Evolutionary conservation across 2,329 filamentous ascomycete species (phyloP).

Genomic region (Nemania serpens): DNA sequence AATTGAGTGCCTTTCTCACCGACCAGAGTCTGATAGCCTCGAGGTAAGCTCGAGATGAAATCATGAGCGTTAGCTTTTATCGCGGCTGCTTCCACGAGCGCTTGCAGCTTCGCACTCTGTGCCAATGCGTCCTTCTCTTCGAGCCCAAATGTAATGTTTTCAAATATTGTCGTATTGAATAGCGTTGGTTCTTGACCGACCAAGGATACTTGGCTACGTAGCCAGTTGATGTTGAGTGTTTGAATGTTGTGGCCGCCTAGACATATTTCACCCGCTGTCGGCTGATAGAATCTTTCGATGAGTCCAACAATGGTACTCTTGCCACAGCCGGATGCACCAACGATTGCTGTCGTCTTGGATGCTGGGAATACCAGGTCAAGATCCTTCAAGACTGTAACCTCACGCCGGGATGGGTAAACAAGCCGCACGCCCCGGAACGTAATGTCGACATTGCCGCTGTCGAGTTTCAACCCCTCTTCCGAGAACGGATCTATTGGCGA

Average conservation of each 20-base stretch:
- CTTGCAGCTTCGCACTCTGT: slow-evolving; percentile 54
- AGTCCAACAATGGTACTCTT: slow-evolving; percentile 74
- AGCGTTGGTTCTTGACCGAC: slow-evolving; percentile 69
- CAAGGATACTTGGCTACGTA: slow-evolving; percentile 61
- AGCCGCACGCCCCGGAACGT: not conserved
- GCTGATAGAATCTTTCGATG: slow-evolving; percentile 68
- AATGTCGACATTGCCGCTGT: slow-evolving; percentile 63
- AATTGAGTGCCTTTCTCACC: slow-evolving; percentile 67
- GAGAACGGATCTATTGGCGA: slow-evolving; percentile 8
- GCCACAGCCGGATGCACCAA: slow-evolving; percentile 71
- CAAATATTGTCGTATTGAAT: slow-evolving; percentile 65
- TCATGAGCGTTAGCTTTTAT: slow-evolving; percentile 68
- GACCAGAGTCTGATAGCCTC: slow-evolving; percentile 65
- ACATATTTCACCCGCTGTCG: slow-evolving; percentile 30
- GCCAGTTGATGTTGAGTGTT: slow-evolving; percentile 62
- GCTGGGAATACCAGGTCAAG: slow-evolving; percentile 53
- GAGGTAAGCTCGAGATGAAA: slow-evolving; percentile 64
- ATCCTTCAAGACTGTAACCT: slow-evolving; percentile 54
- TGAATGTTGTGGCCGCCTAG: too few species aligned
- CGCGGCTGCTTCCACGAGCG: slow-evolving; percentile 63
- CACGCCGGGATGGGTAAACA: slow-evolving; percentile 64
- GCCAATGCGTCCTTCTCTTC: slow-evolving; percentile 50
- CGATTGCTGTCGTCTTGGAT: slow-evolving; percentile 71
- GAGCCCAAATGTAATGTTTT: slow-evolving; percentile 63
- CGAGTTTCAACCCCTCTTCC: slow-evolving; percentile 40